Conservation (phyloP, 2,329 filamentous ascomycete genomes). For the Cytospora schulzeri region DNA sequence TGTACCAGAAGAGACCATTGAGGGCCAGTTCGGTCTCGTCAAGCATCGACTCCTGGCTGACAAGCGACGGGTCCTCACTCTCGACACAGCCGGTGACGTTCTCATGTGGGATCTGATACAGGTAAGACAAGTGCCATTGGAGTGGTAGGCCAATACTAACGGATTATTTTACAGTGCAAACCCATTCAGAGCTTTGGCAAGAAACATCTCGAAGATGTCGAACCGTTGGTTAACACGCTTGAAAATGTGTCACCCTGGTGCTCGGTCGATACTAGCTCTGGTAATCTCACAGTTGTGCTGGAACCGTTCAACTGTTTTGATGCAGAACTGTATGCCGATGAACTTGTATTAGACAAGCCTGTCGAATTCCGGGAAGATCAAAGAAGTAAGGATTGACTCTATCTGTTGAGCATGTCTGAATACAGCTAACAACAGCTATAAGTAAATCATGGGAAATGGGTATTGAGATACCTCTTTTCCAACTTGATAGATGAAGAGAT, state of each 20-base stretch:
- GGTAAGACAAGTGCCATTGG: constrained; percentile 49
- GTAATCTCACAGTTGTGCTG: constrained; percentile 84
- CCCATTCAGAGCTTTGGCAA: constrained; percentile 93
- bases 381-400: constrained; percentile 64
- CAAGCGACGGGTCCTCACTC: constrained; percentile 80
- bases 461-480: constrained; percentile 87
- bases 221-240: constrained; percentile 79
- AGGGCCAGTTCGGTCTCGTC: constrained; percentile 92
- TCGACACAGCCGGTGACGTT: constrained; percentile 94
- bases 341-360: constrained; percentile 72
- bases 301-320: constrained; percentile 98
- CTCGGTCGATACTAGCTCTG: constrained; percentile 89
- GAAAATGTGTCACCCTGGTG: constrained; percentile 97
- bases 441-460: constrained; percentile 98
- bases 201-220: constrained; percentile 88
- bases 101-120: constrained; percentile 91
- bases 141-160: constrained; percentile 28
- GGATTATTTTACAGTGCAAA: constrained; percentile 62
- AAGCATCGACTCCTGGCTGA: constrained; percentile 94
- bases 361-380: constrained; percentile 89
- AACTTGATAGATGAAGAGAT: constrained; percentile 90
- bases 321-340: constrained; percentile 95
- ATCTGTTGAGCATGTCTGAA: constrained; percentile 25
- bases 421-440: constrained; percentile 4
- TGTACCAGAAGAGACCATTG: constrained; percentile 78